Percentiles rank a stretch among this genome's conserved stretches.
These are phyloP conservation scores for Crithidia expoeki DNA, from an alignment of 208 protist species.

Conservation along the genomic window DNA sequence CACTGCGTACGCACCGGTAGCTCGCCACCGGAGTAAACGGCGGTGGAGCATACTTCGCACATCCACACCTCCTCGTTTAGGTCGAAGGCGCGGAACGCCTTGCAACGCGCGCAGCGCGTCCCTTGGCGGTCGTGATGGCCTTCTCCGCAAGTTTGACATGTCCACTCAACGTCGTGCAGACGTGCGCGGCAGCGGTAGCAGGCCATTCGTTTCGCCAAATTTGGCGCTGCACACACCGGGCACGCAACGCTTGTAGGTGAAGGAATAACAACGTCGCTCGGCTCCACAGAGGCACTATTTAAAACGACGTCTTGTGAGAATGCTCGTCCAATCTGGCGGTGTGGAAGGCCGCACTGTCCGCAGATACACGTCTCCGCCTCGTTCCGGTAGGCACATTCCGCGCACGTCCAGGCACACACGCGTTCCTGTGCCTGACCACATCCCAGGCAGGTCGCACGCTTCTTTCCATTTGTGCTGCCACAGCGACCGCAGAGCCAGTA, in stretches of 20 bases:
- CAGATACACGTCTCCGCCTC: conserved; percentile 36
- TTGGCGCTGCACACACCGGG: conserved; percentile 59
- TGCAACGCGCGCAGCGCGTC: conserved; percentile 52
- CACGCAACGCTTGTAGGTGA: conserved; percentile 38
- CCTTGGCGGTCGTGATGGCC: conserved; percentile 31
- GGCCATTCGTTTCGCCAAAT: conserved; percentile 37
- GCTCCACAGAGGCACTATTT: conserved; percentile 16
- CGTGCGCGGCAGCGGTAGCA: conserved; percentile 80
- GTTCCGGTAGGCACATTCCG: conserved; percentile 52
- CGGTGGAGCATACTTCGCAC: conserved; percentile 75
- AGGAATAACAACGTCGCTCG: not conserved
- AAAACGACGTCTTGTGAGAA: conserved; percentile 27
- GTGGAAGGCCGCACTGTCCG: conserved; percentile 44
- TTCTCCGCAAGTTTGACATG: conserved; percentile 47
- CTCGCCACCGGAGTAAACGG: conserved; percentile 65
- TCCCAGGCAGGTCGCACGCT: conserved; percentile 62
- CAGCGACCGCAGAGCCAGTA: conserved; percentile 83
- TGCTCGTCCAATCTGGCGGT: not conserved
- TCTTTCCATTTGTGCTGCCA: conserved; percentile 70
- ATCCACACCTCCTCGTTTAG: conserved; percentile 68
- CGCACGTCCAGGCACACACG: conserved; percentile 56
- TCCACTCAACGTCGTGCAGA: conserved; percentile 53
- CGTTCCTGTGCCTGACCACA: conserved; percentile 45
- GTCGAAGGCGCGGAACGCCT: conserved; percentile 46
- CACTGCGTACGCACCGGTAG: conserved; percentile 53